Conservation (phyloP, 2,329 filamentous ascomycete species). For the Colletotrichum tanaceti region DNA sequence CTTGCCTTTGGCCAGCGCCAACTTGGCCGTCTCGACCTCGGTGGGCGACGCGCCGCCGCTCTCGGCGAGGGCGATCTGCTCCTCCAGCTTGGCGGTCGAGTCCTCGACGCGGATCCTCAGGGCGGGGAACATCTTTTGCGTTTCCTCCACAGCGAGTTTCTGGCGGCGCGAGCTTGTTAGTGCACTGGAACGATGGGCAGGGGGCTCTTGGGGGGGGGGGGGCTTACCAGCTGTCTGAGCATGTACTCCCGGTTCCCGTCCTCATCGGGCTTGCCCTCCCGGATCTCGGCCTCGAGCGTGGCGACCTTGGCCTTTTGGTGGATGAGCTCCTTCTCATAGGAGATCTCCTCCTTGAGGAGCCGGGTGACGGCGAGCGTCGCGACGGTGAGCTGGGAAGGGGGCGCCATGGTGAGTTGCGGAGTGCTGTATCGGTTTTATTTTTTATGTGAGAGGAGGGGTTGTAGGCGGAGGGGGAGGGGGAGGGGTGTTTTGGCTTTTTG, state of each 20-base stretch:
- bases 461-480: no score
- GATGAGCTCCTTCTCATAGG: constrained; percentile 87
- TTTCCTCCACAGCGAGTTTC: constrained; percentile 87
- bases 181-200: no score
- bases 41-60: constrained; percentile 57
- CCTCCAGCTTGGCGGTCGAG: constrained; percentile 78
- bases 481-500: not conserved
- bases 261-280: constrained; percentile 61
- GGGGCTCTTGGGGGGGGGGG: no score
- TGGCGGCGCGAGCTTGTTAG: constrained; percentile 52
- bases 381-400: constrained; percentile 81
- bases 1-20: constrained; percentile 64
- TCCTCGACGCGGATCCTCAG: constrained; percentile 77
- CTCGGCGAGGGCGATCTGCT: constrained; percentile 75
- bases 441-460: no score
- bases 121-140: constrained; percentile 81
- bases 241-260: constrained; percentile 82
- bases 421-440: constrained; percentile 1
- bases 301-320: constrained; percentile 79
- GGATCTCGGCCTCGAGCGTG: constrained; percentile 72
- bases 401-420: constrained; percentile 70
- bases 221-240: constrained; percentile 87
- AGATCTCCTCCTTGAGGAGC: constrained; percentile 89
- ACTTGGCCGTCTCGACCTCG: constrained; percentile 67
- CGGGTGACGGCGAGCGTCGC: constrained; percentile 83